These are phyloP conservation scores for Tylopilus sp. DNA, from an alignment of 1,284 basidiomycete genomes.

Conservation along the genomic window DNA sequence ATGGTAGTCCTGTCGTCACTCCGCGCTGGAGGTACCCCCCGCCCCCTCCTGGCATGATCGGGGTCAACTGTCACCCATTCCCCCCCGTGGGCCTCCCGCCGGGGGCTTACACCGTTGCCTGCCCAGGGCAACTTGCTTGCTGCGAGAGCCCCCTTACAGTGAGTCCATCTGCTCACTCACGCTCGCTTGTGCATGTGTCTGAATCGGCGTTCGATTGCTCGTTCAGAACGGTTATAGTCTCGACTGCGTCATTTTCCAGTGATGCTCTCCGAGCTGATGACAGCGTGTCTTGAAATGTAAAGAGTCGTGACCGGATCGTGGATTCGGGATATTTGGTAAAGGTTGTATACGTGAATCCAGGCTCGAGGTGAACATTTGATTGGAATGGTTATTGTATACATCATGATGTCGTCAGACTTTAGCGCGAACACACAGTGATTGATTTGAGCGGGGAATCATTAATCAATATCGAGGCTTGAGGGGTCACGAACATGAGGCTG, in stretches of 20 bases:
- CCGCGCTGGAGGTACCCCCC: not conserved
- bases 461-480: too few relatives aligned
- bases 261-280: not conserved
- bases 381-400: too few relatives aligned
- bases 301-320: too few relatives aligned
- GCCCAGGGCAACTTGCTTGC: conserved; percentile 17
- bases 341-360: too few relatives aligned
- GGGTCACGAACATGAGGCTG: too few relatives aligned
- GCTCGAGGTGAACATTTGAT: too few relatives aligned
- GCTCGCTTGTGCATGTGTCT: not conserved
- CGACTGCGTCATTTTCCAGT: conserved; percentile 16
- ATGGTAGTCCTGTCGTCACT: not conserved
- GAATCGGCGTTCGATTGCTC: not conserved
- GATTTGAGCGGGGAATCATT: too few relatives aligned
- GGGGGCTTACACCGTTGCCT: conserved; percentile 1
- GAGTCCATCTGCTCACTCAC: not conserved
- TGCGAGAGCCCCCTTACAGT: conserved; percentile 17
- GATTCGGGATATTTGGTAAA: too few relatives aligned
- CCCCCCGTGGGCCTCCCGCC: conserved; percentile 4
- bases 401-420: too few relatives aligned
- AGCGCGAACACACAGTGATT: too few relatives aligned
- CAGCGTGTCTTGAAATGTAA: too few relatives aligned
- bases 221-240: conserved; percentile 10
- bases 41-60: not conserved
- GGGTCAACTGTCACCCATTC: conserved; percentile 5